Base-by-base conservation (phyloP, 345 rosid genomes). In the Balakata baccata region DNA sequence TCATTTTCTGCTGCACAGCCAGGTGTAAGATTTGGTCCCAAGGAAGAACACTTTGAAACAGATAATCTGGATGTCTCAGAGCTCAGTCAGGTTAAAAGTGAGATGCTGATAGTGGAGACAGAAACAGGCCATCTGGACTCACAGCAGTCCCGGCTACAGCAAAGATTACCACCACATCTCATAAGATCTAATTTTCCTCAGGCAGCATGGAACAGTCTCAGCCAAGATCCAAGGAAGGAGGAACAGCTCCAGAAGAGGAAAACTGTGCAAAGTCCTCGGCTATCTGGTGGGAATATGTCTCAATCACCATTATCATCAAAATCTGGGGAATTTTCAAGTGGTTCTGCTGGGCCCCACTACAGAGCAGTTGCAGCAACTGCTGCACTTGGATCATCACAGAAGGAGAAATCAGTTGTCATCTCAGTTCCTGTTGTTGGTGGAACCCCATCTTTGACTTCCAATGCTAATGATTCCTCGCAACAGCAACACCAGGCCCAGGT, bases 311-410 rank as follows among this genome's bases (percentile, higher is more conserved):
- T 89, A 71, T 92, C 99, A 60, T 89, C 98, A 68, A 95, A 89
- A 86, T 92, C 99, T 70, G 99, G 98, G 60, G 98, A 95, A 75
- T 91, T 92, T 80, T 95, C 99, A 60, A 89, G 88, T 79, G 92
- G 97, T 73, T 95, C 99, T 25, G 86, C 86, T 29, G 98, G 94
- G 61, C 82, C 81, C 73, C 90, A 91, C 78, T 89, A 86, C 81
- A 97, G 97, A 77, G 86, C 86, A 62, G 85, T 79, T 79, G 84
- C 92, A 65, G 66, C 78, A 53, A 76, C 76, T 72, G 50, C 81
- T 51, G 75, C 83, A 38, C 75, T 86, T 83, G 90, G 88, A 13
- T 83, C 90, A 64, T 78, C 89, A 39, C 96, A 85, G 68, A 92
- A 87, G 87, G 99, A 95, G 67, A 95, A 88, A 86, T 81, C 85